Conservation (phyloP, 2,329 filamentous ascomycete genomes). For the Stenocarpella maydis region DNA sequence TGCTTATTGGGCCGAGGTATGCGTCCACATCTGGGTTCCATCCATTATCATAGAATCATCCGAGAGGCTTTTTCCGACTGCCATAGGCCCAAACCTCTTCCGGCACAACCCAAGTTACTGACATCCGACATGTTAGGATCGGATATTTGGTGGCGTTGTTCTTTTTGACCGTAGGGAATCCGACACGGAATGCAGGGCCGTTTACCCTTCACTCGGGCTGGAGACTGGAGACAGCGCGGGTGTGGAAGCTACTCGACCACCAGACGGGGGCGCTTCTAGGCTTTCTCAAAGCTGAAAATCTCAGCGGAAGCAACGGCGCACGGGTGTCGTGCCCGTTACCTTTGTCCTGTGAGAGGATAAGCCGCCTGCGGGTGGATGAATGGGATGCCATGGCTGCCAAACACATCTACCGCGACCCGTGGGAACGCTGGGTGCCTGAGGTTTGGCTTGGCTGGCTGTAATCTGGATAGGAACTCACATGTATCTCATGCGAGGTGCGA, state of each 20-base stretch:
- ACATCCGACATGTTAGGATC: neutral
- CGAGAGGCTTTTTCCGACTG: neutral
- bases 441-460: no score
- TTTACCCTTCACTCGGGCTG: neutral
- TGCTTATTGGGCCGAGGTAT: slow-evolving; percentile 3
- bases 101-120: neutral
- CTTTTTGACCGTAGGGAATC: neutral
- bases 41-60: no score
- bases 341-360: neutral
- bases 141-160: neutral
- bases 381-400: neutral
- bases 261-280: neutral
- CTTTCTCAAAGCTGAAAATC: neutral
- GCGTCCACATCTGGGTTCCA: neutral
- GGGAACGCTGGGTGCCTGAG: no score
- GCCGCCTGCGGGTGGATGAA: neutral
- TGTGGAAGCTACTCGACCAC: neutral
- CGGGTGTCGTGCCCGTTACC: neutral
- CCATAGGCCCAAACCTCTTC: no score
- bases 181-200: neutral
- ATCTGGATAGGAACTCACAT: no score
- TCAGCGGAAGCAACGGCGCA: no score
- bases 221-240: neutral
- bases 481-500: neutral
- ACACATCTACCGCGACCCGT: neutral